phyloP scores from a whole-genome alignment of 176 grass and related monocot genomes.

The Eragrostis nindensis region DNA sequence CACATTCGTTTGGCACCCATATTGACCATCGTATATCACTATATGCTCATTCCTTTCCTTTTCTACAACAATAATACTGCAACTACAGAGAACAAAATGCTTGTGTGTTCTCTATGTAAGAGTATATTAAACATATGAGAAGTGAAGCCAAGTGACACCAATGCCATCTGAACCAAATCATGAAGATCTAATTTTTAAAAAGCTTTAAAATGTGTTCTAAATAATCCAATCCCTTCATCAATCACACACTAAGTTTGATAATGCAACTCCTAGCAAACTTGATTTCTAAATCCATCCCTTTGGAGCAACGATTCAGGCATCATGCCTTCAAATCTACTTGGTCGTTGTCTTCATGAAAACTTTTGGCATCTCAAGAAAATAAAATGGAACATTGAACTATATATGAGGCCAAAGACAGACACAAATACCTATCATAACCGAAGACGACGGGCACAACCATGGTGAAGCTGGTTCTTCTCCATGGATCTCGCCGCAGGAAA shows the following conservation, averaged over 20 bases:
- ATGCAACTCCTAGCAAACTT: background rate
- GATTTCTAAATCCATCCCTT: background rate
- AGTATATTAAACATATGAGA: background rate
- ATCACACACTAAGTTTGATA: background rate
- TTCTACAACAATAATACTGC: background rate
- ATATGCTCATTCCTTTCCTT: background rate
- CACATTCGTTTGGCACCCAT: background rate
- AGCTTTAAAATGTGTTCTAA: background rate
- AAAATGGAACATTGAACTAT: background rate
- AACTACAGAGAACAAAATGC: background rate
- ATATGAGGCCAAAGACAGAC: background rate
- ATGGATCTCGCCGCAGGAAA: background rate
- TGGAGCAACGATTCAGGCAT: background rate
- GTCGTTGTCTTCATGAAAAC: background rate
- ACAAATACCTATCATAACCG: background rate
- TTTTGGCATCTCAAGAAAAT: background rate
- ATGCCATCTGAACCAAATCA: background rate
- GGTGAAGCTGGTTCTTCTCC: background rate
- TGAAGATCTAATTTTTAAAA: background rate
- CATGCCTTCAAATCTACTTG: background rate
- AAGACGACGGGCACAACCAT: background rate
- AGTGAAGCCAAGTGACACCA: background rate
- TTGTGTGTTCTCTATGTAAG: background rate
- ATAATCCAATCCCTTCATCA: background rate
- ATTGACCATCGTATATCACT: background rate